Percentiles rank a stretch among this genome's conserved stretches.
Evolutionary conservation across 495 filamentous ascomycete species (phyloP).

Genomic region (Cetradonia linearis): DNA sequence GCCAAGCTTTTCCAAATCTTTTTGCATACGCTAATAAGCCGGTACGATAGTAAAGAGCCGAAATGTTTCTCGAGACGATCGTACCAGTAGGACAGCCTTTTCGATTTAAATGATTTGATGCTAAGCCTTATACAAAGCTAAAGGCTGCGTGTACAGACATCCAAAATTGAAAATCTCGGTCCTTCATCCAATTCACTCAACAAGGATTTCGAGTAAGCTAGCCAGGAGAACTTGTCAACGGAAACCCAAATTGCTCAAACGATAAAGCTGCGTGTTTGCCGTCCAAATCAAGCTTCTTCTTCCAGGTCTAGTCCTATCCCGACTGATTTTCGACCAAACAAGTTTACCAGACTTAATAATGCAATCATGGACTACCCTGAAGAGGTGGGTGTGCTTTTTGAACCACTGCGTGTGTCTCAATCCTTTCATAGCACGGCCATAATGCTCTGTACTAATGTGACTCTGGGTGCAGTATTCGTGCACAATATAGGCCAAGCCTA

Average conservation of each 20-base stretch:
- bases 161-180: neutral
- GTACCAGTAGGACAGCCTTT: neutral
- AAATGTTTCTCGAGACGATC: neutral
- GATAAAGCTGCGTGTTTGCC: slow-evolving; percentile 12
- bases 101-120: neutral
- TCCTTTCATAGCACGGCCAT: slow-evolving; percentile 20
- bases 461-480: slow-evolving; percentile 30
- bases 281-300: slow-evolving; percentile 22
- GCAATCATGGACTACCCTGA: slow-evolving; percentile 9
- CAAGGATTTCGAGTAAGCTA: too few relatives aligned
- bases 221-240: neutral
- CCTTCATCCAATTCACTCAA: too few relatives aligned
- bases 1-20: too few relatives aligned
- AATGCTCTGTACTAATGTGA: slow-evolving; percentile 22
- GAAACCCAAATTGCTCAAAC: slow-evolving; percentile 9
- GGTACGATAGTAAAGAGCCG: neutral
- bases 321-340: slow-evolving; percentile 10
- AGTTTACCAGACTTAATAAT: slow-evolving; percentile 8
- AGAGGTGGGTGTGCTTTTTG: slow-evolving; percentile 17
- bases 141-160: neutral
- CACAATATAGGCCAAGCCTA: slow-evolving; percentile 30
- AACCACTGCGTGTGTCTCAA: slow-evolving; percentile 16
- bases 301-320: slow-evolving; percentile 7
- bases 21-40: too few relatives aligned
- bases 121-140: neutral